Evolutionary conservation across 2,329 filamentous ascomycete genomes (phyloP), one percentile per base, ranked within the genome.

Genomic region (Xylariales sp.): DNA sequence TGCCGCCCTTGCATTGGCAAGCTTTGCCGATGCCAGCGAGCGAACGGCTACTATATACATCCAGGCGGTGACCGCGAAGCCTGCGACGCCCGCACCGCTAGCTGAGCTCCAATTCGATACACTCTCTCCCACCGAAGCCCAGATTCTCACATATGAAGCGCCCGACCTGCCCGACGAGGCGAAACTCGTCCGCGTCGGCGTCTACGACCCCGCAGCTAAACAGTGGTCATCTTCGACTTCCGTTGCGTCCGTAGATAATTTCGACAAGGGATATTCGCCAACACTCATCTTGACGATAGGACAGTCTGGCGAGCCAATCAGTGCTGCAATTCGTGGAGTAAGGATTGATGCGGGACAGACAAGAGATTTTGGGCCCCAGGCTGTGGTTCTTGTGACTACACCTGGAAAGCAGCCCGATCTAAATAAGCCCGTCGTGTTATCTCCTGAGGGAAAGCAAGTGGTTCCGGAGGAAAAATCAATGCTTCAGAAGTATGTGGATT

Each of bases 351-450:
- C 89, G 10, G 89, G 89, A 1, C 83, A 86, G 72, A 91, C 89
- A 73, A 83, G 89, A 70, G 88, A 90, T 75, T 90, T 90, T 80
- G 88, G 87, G 0, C 88, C 89, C 52, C 83, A 87, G 80, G 87
- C 85, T 7, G 77, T 83, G 60, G 79, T 91, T 55, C 74, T 85
- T 52, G 78, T 81, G 30, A 81, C 83, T 49, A 78, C 74, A 53
- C 79, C 77, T 64, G 89, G 88, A 1, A 84, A 83, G 76, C 83
- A 85, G 75, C 88, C 88, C 1, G 83, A 84, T 71, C 79, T 91
- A 74, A 91, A 90, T 74, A 87, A 86, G 79, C 89, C 89, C 2
- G 83, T 92, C 45, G 85, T 90, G 55, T 78, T 91, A 69, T 85
- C 81, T 53, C 82, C 87, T 0, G 86, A 90, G 71, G 89, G 89